Conservation (phyloP, 1,139 yeast genomes). For the Candida dubliniensis region DNA sequence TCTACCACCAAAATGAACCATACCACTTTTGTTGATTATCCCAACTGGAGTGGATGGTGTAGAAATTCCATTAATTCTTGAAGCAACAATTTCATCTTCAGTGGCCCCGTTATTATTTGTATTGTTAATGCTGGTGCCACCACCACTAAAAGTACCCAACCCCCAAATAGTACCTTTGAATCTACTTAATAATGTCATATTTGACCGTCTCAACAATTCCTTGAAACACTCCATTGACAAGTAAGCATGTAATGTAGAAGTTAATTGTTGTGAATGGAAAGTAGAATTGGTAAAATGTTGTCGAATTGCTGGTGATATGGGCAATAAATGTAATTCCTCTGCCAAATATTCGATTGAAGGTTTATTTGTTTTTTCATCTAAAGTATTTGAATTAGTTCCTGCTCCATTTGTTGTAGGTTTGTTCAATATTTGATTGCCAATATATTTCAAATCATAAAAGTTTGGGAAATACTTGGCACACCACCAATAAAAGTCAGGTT, state of each 20-base stretch:
- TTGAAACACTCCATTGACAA: slow-evolving; percentile 59
- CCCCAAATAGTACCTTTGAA: slow-evolving; percentile 60
- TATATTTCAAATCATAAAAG: slow-evolving; percentile 78
- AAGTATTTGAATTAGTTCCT: slow-evolving; percentile 4
- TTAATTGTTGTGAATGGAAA: slow-evolving; percentile 40
- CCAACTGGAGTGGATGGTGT: slow-evolving; percentile 28
- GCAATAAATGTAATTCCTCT: slow-evolving; percentile 57
- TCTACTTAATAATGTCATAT: slow-evolving; percentile 37
- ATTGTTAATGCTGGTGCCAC: slow-evolving; percentile 5
- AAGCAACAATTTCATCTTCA: slow-evolving; percentile 10
- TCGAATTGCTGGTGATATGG: slow-evolving; percentile 49
- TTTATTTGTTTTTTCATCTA: slow-evolving; percentile 25
- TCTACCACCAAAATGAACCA: slow-evolving; percentile 34
- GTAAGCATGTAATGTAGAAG: slow-evolving; percentile 52
- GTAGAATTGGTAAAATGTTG: slow-evolving; percentile 46
- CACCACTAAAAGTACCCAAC: slow-evolving; percentile 32
- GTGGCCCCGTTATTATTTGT: slow-evolving; percentile 9
- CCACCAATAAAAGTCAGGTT: slow-evolving; percentile 75
- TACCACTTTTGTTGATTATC: slow-evolving; percentile 22
- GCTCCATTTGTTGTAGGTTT: slow-evolving; percentile 12
- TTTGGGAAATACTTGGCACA: slow-evolving; percentile 75
- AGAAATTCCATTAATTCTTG: slow-evolving; percentile 18
- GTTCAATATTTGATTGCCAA: slow-evolving; percentile 56
- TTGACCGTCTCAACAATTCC: slow-evolving; percentile 49
- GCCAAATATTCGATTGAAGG: slow-evolving; percentile 53